These are phyloP conservation scores for Nepenthes mirabilis DNA, from an alignment of 148 eudicot genomes.

Conservation along the genomic window DNA sequence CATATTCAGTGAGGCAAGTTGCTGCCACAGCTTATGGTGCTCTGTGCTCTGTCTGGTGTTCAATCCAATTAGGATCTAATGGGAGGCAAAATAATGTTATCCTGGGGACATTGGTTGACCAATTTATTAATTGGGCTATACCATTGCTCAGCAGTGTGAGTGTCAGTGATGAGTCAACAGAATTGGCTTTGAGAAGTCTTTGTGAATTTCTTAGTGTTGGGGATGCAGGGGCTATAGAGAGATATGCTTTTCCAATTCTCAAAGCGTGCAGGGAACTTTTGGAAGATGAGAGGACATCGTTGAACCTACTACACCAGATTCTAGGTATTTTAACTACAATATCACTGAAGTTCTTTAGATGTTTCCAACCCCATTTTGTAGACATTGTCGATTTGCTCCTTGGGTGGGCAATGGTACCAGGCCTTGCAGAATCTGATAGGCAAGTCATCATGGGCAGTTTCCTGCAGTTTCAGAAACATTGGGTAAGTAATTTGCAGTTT, in stretches of 20 bases:
- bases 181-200: conserved; percentile 66
- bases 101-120: conserved; percentile 52
- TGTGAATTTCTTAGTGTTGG: conserved; percentile 79
- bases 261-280: conserved; percentile 87
- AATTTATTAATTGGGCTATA: conserved; percentile 78
- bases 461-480: conserved; percentile 93
- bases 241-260: conserved; percentile 66
- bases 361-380: conserved; percentile 86
- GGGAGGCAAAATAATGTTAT: conserved; percentile 77
- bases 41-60: conserved; percentile 58
- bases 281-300: conserved; percentile 91
- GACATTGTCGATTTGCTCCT: conserved; percentile 97
- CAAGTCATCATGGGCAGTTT: conserved; percentile 68
- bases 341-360: conserved; percentile 69
- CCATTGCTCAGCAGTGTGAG: conserved; percentile 43
- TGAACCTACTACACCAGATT: conserved; percentile 54
- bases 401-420: conserved; percentile 98
- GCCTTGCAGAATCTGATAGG: conserved; percentile 68
- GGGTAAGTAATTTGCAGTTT: conserved; percentile 80
- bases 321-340: conserved; percentile 64
- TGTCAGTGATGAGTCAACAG: conserved; percentile 37
- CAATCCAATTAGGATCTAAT: conserved; percentile 46
- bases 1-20: conserved; percentile 57
- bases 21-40: conserved; percentile 94
- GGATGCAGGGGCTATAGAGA: conserved; percentile 66